Conservation (phyloP, 225 moss, liverwort and hornwort species). For the Lunularia cruciata region DNA sequence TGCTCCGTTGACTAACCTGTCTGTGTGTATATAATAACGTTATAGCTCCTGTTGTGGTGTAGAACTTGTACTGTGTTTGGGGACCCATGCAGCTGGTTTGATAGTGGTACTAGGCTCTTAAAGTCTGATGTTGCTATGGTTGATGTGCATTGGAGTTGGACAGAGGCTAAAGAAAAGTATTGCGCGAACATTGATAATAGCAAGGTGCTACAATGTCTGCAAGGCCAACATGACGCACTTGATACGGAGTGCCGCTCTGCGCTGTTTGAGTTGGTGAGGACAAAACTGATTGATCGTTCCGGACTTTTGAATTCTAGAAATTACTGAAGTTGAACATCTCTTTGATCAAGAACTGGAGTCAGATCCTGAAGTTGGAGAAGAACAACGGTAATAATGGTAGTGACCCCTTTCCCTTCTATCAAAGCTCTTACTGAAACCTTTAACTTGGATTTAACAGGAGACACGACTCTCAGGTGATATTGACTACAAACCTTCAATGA, state of each 20-base stretch:
- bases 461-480: conserved; percentile 49
- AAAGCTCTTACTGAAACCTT: no score
- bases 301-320: no score
- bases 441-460: conserved; percentile 30
- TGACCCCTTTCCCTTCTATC: no score
- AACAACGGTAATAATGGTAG: no score
- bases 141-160: conserved; percentile 2
- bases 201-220: conserved; percentile 49
- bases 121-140: background rate
- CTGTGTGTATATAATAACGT: no score
- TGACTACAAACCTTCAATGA: conserved; percentile 49
- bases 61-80: no score
- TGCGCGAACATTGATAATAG: conserved; percentile 37
- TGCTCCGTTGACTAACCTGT: no score
- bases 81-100: no score
- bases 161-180: conserved; percentile 35
- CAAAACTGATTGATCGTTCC: background rate
- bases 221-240: conserved; percentile 31
- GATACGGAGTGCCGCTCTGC: conserved; percentile 40
- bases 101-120: no score
- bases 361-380: no score
- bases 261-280: conserved; percentile 42
- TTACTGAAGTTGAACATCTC: background rate
- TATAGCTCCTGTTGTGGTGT: no score
- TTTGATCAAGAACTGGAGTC: no score